These are phyloP conservation scores for Apophysomyces trapeziformis DNA, from an alignment of 371 early-diverging fungal genomes.

Conservation along the genomic window DNA sequence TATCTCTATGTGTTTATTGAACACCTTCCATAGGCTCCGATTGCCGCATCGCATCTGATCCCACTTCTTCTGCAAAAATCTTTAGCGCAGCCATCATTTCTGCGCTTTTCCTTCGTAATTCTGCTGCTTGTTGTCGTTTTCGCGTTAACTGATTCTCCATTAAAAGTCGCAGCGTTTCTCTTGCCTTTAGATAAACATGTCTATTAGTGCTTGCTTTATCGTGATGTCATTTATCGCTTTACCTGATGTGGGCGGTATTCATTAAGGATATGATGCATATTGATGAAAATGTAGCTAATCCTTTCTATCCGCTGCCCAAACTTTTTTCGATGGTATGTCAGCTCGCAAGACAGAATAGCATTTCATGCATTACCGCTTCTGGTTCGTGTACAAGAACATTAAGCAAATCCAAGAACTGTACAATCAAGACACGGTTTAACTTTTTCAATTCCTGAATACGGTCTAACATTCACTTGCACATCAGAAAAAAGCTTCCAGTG, in stretches of 20 bases:
- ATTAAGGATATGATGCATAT: constrained; percentile 76
- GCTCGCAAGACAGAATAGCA: not conserved
- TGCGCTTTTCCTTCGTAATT: constrained; percentile 41
- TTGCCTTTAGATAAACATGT: constrained; percentile 35
- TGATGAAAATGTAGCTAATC: constrained; percentile 70
- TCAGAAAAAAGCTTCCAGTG: not conserved
- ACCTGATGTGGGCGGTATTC: constrained; percentile 77
- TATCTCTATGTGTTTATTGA: not conserved
- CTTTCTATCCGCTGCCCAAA: constrained; percentile 63
- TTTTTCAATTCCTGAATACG: constrained; percentile 74
- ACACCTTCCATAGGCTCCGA: not conserved
- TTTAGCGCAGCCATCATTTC: constrained; percentile 22
- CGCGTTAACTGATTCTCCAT: constrained; percentile 72
- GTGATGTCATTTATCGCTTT: not conserved
- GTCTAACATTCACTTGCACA: constrained; percentile 45
- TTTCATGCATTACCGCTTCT: constrained; percentile 43
- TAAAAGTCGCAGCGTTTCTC: constrained; percentile 73
- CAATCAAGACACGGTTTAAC: constrained; percentile 71
- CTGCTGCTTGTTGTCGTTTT: constrained; percentile 55
- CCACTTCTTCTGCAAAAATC: constrained; percentile 20
- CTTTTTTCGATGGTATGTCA: constrained; percentile 25
- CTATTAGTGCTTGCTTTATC: not conserved
- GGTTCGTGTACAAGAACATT: constrained; percentile 62
- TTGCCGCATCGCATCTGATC: not conserved
- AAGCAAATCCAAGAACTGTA: constrained; percentile 71